phyloP scores from a whole-genome alignment of 805 yeast species.

The Pichia exigua region DNA sequence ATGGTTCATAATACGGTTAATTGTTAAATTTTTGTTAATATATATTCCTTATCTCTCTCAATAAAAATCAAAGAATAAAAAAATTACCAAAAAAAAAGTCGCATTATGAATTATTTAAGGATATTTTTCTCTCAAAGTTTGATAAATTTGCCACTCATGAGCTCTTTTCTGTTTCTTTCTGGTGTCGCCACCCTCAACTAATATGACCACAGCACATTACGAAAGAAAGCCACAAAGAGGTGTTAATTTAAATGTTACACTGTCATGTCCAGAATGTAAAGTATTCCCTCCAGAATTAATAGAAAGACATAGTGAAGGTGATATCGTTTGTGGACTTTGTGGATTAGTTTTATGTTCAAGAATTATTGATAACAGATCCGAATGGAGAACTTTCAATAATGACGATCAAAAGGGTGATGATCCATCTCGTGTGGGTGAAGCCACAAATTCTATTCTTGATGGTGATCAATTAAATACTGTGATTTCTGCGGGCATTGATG shows the following conservation, averaged over 20 bases:
- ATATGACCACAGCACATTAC: constrained; percentile 8
- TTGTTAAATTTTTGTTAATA: background rate
- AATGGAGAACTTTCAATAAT: constrained; percentile 97
- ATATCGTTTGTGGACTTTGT: constrained; percentile 96
- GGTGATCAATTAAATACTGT: constrained; percentile 88
- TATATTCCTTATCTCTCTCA: background rate
- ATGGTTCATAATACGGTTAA: background rate
- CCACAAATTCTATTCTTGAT: constrained; percentile 85
- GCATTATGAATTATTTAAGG: background rate
- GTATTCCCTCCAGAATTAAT: constrained; percentile 92
- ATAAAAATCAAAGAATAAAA: background rate
- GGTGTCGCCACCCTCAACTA: background rate
- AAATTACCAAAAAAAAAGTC: background rate
- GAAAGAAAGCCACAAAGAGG: constrained; percentile 33
- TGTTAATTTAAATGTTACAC: constrained; percentile 78
- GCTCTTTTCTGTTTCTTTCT: background rate
- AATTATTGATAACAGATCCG: constrained; percentile 90
- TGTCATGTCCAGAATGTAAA: constrained; percentile 94
- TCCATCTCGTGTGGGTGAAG: constrained; percentile 99
- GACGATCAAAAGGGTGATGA: constrained; percentile 98
- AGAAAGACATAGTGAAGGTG: constrained; percentile 95
- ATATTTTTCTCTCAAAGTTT: background rate
- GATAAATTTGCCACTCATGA: background rate
- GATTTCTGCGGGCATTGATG: constrained; percentile 82
- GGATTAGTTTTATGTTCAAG: constrained; percentile 89